These are phyloP conservation scores for Colletotrichum paranaense DNA, from an alignment of 2,329 filamentous ascomycete genomes.

Conservation along the genomic window DNA sequence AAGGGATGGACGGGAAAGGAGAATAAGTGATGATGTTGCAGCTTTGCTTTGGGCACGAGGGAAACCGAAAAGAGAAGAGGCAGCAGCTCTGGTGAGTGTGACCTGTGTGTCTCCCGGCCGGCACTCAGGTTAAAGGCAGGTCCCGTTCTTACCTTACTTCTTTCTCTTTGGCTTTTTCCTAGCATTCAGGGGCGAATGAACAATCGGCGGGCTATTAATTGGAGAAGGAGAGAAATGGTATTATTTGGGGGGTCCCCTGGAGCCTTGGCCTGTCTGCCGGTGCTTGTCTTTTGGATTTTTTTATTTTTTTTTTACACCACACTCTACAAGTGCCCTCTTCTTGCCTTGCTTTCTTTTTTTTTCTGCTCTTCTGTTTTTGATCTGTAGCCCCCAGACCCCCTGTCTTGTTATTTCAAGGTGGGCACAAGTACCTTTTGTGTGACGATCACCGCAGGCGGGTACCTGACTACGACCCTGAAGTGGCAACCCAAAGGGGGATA, in stretches of 20 bases:
- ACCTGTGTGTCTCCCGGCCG: neutral
- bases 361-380: constrained; percentile 5
- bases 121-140: constrained; percentile 21
- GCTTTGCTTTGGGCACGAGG: constrained; percentile 1
- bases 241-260: constrained; percentile 27
- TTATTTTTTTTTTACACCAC: neutral
- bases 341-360: constrained; percentile 7
- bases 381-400: constrained; percentile 5
- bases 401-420: constrained; percentile 6
- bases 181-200: constrained; percentile 34
- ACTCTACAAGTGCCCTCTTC: neutral
- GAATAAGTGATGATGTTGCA: constrained; percentile 11
- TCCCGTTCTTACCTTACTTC: neutral
- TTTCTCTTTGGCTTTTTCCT: constrained; percentile 4
- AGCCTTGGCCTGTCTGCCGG: constrained; percentile 26
- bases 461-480: constrained; percentile 26
- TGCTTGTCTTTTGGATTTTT: constrained; percentile 15
- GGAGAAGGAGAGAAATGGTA: constrained; percentile 33
- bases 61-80: neutral
- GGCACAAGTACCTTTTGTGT: constrained; percentile 33
- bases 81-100: no score
- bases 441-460: constrained; percentile 31
- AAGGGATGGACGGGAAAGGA: neutral
- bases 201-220: constrained; percentile 32
- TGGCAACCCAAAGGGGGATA: constrained; percentile 26